A percentile compares a stretch with the other conserved stretches of the same genome.
Evolutionary conservation across 148 eudicot species (phyloP).

Genomic region (Dianthus caryophyllus): DNA sequence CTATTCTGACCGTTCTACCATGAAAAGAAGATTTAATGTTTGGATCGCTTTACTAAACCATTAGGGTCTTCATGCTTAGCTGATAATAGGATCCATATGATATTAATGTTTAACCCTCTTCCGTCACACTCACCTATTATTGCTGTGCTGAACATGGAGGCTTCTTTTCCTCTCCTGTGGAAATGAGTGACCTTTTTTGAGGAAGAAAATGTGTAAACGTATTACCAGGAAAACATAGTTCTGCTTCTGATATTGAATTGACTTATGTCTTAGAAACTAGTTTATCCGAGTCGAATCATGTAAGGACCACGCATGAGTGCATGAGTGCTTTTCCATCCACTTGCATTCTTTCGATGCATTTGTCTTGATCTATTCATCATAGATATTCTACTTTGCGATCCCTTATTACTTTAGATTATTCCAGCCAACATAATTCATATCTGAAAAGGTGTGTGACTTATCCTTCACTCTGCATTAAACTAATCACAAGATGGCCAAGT

Average conservation of each 20-base stretch:
- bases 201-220: background rate
- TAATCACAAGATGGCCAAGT: background rate
- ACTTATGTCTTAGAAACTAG: background rate
- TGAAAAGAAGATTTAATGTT: background rate
- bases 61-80: background rate
- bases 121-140: background rate
- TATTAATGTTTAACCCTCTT: background rate
- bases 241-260: background rate
- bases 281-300: constrained; percentile 8
- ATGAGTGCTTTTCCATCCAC: background rate
- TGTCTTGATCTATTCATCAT: background rate
- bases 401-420: background rate
- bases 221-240: background rate
- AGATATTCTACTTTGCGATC: constrained; percentile 5
- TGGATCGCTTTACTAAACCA: background rate
- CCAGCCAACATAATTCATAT: background rate
- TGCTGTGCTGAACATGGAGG: background rate
- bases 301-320: background rate
- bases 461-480: constrained; percentile 4
- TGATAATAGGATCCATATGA: background rate
- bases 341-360: constrained; percentile 7
- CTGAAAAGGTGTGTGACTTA: background rate
- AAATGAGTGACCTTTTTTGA: background rate
- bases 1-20: background rate
- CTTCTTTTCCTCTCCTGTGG: background rate